phyloP scores from a whole-genome alignment of 2,329 filamentous ascomycete species.

The Lithohypha guttulata region DNA sequence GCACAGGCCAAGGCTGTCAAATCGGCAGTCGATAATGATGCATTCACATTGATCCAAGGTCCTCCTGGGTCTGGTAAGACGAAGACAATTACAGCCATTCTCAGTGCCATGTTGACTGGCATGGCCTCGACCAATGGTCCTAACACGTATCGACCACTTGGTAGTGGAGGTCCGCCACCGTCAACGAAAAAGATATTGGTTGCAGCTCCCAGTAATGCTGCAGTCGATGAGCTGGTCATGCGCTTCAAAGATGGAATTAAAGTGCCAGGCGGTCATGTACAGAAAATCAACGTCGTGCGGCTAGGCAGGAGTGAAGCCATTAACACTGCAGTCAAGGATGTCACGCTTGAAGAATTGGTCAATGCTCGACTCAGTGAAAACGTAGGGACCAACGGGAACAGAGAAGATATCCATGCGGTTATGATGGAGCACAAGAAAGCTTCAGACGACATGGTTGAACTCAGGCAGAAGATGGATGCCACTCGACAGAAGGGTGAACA shows the following conservation, averaged over 20 bases:
- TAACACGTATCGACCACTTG: constrained; percentile 12
- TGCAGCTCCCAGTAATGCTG: constrained; percentile 96
- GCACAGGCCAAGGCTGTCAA: constrained; percentile 87
- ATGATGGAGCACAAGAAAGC: constrained; percentile 56
- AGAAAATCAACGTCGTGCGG: constrained; percentile 77
- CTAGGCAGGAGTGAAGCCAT: constrained; percentile 86
- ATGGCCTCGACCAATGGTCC: constrained; percentile 23
- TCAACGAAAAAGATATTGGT: constrained; percentile 76
- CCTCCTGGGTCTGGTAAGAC: constrained; percentile 96
- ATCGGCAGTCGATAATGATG: constrained; percentile 88
- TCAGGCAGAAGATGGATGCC: constrained; percentile 62
- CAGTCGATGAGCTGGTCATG: constrained; percentile 90
- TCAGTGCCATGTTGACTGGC: constrained; percentile 48
- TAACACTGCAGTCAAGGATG: constrained; percentile 76
- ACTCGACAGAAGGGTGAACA: constrained; percentile 44
- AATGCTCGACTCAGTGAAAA: constrained; percentile 52
- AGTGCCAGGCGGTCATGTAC: constrained; percentile 58
- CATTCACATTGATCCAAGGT: constrained; percentile 90
- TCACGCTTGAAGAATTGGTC: constrained; percentile 87
- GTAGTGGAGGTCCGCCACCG: constrained; percentile 24
- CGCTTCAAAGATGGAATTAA: constrained; percentile 81
- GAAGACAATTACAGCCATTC: constrained; percentile 84
- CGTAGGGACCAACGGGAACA: constrained; percentile 32
- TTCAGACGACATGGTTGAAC: constrained; percentile 55
- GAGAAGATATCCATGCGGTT: constrained; percentile 50